These are phyloP conservation scores for Climacium dendroides DNA, from an alignment of 225 moss, liverwort and hornwort species.

Conservation along the genomic window DNA sequence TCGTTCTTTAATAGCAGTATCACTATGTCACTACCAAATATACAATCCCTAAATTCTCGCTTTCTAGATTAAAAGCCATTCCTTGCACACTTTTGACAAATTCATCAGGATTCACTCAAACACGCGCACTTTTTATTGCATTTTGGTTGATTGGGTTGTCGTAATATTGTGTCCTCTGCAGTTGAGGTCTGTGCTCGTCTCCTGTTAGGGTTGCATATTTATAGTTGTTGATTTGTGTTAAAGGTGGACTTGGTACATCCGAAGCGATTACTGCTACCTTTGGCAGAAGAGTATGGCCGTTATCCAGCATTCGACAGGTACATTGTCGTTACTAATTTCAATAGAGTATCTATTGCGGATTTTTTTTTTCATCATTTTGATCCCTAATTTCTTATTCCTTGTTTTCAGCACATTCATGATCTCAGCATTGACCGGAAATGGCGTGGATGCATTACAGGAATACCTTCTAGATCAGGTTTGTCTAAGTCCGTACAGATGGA, in stretches of 20 bases:
- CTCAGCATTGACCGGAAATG: constrained; percentile 76
- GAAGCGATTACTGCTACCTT: constrained; percentile 72
- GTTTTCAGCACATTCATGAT: constrained; percentile 88
- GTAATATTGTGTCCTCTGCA: neutral
- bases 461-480: constrained; percentile 77
- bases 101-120: neutral
- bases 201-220: neutral
- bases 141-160: neutral
- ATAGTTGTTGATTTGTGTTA: neutral
- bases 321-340: neutral
- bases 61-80: neutral
- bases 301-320: constrained; percentile 80
- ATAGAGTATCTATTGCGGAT: neutral
- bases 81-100: neutral
- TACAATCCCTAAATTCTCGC: neutral
- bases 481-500: neutral
- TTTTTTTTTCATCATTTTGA: neutral
- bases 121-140: neutral
- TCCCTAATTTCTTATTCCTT: neutral
- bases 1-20: neutral
- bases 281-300: constrained; percentile 71
- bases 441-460: constrained; percentile 64
- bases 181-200: neutral
- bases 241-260: constrained; percentile 78
- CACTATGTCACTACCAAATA: neutral